These are phyloP conservation scores for Tuber calosporum DNA, from an alignment of 495 filamentous ascomycete species.

Conservation along the genomic window DNA sequence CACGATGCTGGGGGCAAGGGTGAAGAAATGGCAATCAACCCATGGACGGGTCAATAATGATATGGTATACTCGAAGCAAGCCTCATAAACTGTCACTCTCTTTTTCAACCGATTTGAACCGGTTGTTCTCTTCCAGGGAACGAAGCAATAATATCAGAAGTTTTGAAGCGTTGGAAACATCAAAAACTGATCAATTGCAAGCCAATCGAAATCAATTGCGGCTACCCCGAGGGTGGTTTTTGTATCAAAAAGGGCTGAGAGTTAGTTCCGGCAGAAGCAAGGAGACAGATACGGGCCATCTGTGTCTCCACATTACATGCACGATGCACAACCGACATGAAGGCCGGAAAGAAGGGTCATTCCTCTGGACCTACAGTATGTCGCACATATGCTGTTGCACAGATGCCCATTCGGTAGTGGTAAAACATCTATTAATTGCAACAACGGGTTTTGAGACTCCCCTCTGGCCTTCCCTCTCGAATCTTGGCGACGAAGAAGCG, in stretches of 20 bases:
- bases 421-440: slow-evolving; percentile 21
- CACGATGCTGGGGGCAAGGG: background rate
- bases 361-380: background rate
- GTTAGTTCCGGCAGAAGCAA: slow-evolving; percentile 1
- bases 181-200: background rate
- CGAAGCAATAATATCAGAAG: background rate
- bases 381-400: background rate
- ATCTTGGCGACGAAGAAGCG: slow-evolving; percentile 11
- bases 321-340: background rate
- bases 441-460: slow-evolving; percentile 16
- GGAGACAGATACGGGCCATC: background rate
- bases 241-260: background rate
- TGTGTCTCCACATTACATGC: background rate
- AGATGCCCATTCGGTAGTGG: slow-evolving; percentile 21
- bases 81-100: slow-evolving; percentile 30
- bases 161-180: background rate
- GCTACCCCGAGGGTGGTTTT: background rate
- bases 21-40: background rate
- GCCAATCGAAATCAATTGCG: background rate
- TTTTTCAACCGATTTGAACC: background rate
- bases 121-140: slow-evolving; percentile 5
- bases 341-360: background rate
- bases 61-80: slow-evolving; percentile 11
- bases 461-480: too few relatives aligned
- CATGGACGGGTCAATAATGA: background rate